Evolutionary conservation across 129 eudicot species (phyloP).

Genomic region (Ambrosia trifida): DNA sequence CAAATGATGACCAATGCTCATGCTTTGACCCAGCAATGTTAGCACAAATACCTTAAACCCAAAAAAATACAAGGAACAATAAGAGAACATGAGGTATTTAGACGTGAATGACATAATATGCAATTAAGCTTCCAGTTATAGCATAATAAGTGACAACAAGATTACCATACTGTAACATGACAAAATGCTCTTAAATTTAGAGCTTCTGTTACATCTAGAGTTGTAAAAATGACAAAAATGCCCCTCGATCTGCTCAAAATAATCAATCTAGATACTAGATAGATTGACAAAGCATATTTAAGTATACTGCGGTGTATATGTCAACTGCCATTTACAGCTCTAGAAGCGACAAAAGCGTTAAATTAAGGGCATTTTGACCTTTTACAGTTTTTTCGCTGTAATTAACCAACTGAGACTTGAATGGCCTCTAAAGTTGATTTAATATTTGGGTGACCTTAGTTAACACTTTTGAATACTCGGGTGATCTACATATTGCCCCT

Average conservation of each 20-base stretch:
- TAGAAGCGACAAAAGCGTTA: too few relatives aligned
- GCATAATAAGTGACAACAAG: constrained; percentile 8
- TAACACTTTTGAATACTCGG: constrained; percentile 5
- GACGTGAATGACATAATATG: background rate
- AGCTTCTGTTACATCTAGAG: too few relatives aligned
- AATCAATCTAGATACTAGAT: background rate
- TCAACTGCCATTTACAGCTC: too few relatives aligned
- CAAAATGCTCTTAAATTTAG: too few relatives aligned
- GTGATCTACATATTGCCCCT: constrained; percentile 3
- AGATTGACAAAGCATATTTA: background rate
- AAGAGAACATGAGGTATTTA: background rate
- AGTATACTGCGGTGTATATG: too few relatives aligned
- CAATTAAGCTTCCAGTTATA: constrained; percentile 7
- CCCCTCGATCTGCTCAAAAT: background rate
- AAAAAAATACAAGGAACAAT: background rate
- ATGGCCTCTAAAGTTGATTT: too few relatives aligned
- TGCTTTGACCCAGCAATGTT: constrained; percentile 86
- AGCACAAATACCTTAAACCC: constrained; percentile 74
- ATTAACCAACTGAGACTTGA: too few relatives aligned
- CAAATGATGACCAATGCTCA: constrained; percentile 94
- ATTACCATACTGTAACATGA: constrained; percentile 70
- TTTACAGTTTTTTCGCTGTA: too few relatives aligned
- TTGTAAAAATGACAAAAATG: constrained; percentile 3
- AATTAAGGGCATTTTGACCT: too few relatives aligned
- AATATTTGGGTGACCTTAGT: background rate